Evolutionary conservation across 2,329 filamentous ascomycete genomes (phyloP).

Genomic region (Ophiostoma ips): DNA sequence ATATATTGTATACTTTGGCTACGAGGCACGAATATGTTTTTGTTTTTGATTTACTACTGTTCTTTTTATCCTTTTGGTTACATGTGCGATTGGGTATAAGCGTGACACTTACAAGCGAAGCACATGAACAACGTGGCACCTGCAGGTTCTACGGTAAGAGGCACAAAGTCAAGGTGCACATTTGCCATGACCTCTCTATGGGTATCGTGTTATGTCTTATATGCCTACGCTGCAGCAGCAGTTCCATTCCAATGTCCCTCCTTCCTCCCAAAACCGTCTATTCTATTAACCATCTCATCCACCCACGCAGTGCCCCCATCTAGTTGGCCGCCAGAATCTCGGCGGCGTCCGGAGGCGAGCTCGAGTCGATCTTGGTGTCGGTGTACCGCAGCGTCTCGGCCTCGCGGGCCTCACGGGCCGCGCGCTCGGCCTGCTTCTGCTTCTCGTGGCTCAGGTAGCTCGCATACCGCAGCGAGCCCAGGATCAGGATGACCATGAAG

Average conservation of each 20-base stretch:
- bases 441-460: constrained; percentile 40
- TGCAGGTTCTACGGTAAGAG: no score
- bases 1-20: neutral
- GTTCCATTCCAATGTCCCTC: neutral
- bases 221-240: no score
- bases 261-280: neutral
- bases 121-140: no score
- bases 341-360: constrained; percentile 36
- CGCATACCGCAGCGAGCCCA: constrained; percentile 45
- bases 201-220: neutral
- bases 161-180: neutral
- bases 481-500: constrained; percentile 49
- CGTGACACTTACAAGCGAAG: no score
- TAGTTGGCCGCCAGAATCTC: constrained; percentile 45
- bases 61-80: neutral
- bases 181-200: neutral
- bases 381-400: constrained; percentile 30
- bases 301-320: neutral
- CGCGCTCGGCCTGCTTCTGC: constrained; percentile 30
- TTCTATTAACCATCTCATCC: neutral
- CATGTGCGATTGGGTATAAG: no score
- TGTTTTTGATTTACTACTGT: neutral
- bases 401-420: constrained; percentile 23
- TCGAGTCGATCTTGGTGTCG: constrained; percentile 28
- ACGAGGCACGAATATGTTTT: neutral